Conservation (phyloP, 1,139 yeast genomes). For the Yamadazyma blattariae region DNA sequence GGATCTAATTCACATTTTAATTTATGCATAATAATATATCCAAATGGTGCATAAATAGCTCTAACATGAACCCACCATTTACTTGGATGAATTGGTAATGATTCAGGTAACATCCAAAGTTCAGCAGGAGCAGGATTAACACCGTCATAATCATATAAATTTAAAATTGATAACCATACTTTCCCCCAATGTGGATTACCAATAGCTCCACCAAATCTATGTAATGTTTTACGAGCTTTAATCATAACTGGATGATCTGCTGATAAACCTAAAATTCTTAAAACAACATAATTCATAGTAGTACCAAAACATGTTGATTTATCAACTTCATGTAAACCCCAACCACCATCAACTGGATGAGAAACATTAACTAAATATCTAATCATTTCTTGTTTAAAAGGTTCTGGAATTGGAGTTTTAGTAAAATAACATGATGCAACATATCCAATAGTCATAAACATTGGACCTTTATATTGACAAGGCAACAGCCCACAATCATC, state of each 20-base stretch:
- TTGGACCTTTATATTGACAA: constrained; percentile 93
- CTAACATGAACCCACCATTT: constrained; percentile 99
- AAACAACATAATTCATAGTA: constrained; percentile 73
- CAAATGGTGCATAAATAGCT: constrained; percentile 85
- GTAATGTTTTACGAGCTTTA: constrained; percentile 75
- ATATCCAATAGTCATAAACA: constrained; percentile 94
- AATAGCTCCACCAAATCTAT: constrained; percentile 81
- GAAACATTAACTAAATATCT: constrained; percentile 85
- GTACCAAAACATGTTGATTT: constrained; percentile 97
- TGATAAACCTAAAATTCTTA: constrained; percentile 74
- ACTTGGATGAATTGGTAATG: constrained; percentile 85
- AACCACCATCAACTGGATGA: constrained; percentile 99
- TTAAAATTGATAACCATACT: constrained; percentile 78
- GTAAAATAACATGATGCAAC: constrained; percentile 74
- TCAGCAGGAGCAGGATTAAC: constrained; percentile 99
- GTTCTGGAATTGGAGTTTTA: constrained; percentile 64
- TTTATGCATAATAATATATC: constrained; percentile 66
- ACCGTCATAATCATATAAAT: constrained; percentile 90
- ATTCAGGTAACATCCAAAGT: constrained; percentile 83
- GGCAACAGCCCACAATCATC: constrained; percentile 86
- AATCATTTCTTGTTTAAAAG: constrained; percentile 64
- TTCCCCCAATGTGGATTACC: constrained; percentile 98
- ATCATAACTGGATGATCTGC: constrained; percentile 73
- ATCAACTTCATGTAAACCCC: constrained; percentile 94
- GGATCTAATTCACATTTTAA: constrained; percentile 62